Evolutionary conservation across 371 early-diverging fungal genomes (phyloP).

Genomic region (Mucor plumbeus): DNA sequence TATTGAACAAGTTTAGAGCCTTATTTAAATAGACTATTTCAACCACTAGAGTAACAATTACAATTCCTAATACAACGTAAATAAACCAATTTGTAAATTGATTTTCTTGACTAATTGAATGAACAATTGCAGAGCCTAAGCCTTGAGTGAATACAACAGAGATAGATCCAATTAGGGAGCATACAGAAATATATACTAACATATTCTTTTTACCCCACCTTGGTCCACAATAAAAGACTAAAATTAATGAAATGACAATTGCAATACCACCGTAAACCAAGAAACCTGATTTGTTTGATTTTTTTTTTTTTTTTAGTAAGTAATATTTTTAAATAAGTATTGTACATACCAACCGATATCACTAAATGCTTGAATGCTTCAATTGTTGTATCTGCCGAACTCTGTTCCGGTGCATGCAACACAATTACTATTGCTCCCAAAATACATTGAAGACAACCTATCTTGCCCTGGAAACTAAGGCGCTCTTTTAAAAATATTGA

Average conservation of each 20-base stretch:
- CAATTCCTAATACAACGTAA: slow-evolving; percentile 79
- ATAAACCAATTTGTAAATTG: slow-evolving; percentile 90
- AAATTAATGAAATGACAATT: slow-evolving; percentile 54
- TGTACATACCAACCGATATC: slow-evolving; percentile 69
- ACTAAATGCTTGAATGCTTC: slow-evolving; percentile 81
- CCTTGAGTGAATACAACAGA: slow-evolving; percentile 94
- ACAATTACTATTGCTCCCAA: slow-evolving; percentile 91
- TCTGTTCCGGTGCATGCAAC: slow-evolving; percentile 91
- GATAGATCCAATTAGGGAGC: slow-evolving; percentile 90
- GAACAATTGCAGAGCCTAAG: slow-evolving; percentile 88
- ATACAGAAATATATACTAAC: slow-evolving; percentile 87
- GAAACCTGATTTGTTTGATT: slow-evolving; percentile 60
- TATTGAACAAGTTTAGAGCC: slow-evolving; percentile 91
- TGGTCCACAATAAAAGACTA: slow-evolving; percentile 85
- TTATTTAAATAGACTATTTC: slow-evolving; percentile 97
- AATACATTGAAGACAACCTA: slow-evolving; percentile 92
- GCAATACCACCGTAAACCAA: slow-evolving; percentile 79
- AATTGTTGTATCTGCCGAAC: slow-evolving; percentile 72
- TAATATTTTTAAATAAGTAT: background rate
- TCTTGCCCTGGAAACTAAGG: slow-evolving; percentile 81
- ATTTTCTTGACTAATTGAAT: slow-evolving; percentile 79
- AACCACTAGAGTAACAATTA: slow-evolving; percentile 76
- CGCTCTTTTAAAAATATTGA: slow-evolving; percentile 89
- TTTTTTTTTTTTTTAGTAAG: background rate
- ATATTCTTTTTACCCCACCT: slow-evolving; percentile 85